Evolutionary conservation across 2,329 filamentous ascomycete species (phyloP), one percentile per base, ranked within the genome.

Genomic region (Tolypocladium paradoxum): DNA sequence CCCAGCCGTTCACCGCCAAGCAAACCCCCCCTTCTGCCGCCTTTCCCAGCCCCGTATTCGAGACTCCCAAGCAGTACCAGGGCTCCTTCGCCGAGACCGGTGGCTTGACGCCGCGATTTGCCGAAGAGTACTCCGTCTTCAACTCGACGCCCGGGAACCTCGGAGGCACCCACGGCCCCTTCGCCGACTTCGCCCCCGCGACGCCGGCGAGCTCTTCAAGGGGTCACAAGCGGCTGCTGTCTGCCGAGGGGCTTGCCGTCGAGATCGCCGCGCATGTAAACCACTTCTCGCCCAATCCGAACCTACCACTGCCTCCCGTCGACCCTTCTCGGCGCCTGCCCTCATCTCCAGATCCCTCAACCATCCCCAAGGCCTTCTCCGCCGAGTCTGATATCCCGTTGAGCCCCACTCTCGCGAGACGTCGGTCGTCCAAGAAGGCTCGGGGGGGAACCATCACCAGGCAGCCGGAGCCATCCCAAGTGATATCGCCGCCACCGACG

Each of bases 41-140:
- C 53, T 78, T 81, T 57, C 73, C 78, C 55, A 82, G 74, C 62
- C 74, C 79, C 51, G 66, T 76, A 55, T 79, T 82, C 66, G 74
- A 81, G 60, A 84, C 80, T 12, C 80, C 79, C 46, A 77, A 73
- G 64, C 68, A 70, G 53, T 72, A 67, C 59, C 72, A 72, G 57
- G 70, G 70, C 55, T 72, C 69, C 53, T 74, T 76, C 58, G 68
- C 77, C 66, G 74, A 78, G 56, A 65, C 74, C 51, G 70, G 72
- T 58, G 73, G 74, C 59, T 81, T 77, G 76, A 84, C 81, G 46
- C 81, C 81, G 64, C 75, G 74, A 54, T 84, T 83, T 70, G 79
- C 81, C 58, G 79, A 84, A 63, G 81, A 84, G 58, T 84, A 82
- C 62, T 82, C 81, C 57, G 79, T 84, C 62, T 84, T 84, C 71